Evolutionary conservation across 371 early-diverging fungal species (phyloP).

Genomic region (Actinomortierella wolfii): DNA sequence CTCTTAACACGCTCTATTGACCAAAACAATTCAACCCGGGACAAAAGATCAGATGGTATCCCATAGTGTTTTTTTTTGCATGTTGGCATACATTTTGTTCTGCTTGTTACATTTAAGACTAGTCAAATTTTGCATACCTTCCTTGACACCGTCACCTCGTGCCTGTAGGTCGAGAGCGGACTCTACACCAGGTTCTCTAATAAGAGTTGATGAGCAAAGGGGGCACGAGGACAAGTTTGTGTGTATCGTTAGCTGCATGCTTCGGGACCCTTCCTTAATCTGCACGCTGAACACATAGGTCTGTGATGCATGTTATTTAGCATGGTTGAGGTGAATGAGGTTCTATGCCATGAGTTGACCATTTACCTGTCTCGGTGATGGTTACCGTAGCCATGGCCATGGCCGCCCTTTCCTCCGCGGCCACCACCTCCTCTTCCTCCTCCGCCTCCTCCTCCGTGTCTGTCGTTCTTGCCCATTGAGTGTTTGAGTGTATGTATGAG

Average conservation of each 20-base stretch:
- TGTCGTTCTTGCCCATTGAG: conserved; percentile 47
- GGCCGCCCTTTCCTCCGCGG: conserved; percentile 43
- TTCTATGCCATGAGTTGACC: background rate
- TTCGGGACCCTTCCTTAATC: no score
- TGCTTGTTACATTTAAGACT: no score
- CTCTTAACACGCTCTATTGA: conserved; percentile 28
- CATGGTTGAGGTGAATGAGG: no score
- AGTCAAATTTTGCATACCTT: conserved; percentile 20
- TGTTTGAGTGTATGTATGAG: background rate
- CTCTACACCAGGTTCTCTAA: conserved; percentile 41
- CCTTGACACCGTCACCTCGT: conserved; percentile 13
- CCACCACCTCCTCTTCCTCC: conserved; percentile 39
- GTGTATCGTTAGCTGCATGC: no score
- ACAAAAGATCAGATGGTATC: no score
- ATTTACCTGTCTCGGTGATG: conserved; percentile 44
- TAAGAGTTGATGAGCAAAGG: background rate
- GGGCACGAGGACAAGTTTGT: no score
- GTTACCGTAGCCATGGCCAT: conserved; percentile 14
- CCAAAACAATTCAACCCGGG: background rate
- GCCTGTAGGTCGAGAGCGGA: conserved; percentile 28
- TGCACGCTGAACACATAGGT: no score
- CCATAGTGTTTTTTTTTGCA: no score
- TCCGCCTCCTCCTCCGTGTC: conserved; percentile 16
- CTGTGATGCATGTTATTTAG: no score
- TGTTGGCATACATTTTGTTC: no score